Base-by-base conservation (phyloP, 2,329 filamentous ascomycete genomes). In the Blastomyces gilchristii region DNA sequence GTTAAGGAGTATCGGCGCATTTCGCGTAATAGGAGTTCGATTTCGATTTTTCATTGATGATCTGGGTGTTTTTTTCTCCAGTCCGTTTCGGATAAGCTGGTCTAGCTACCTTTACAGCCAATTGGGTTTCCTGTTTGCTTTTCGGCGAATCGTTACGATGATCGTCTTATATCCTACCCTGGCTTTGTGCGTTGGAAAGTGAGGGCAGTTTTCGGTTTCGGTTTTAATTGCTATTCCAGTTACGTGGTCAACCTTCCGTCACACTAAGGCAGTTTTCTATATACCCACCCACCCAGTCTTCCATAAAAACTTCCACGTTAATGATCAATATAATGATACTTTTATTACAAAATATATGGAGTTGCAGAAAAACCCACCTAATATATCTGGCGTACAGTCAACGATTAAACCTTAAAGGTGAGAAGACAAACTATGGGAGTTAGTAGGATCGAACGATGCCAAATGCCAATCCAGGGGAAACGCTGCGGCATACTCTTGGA, bases 1-100 rank as follows among this genome's bases (percentile, higher is more conserved):
- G 71, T 73, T n/a, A 62, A 69, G 47, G 73, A 75, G 60, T 75
- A 74, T 62, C 67, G 71, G 59, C 67, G 67, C n/a, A 64, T 75
- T 28, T 73, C 72, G 45, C 67, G 66, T 43, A 63, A 69, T 37
- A 64, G 68, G 41, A 71, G 69, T 41, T 69, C 70, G 37, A 58
- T 74, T 49, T 67, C 68, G 9, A 67, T 69, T 52, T 67, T 70
- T 58, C 72, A 71, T 66, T 73, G 43, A 58, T 57, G 28, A 34
- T n/a, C 22, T 14, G 18, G 49, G 34, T 37, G 28, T 52, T 61
- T 6, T 12, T 54, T 18, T 2, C 34, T 11, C 34, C 4, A 5
- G 3, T 2, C 22, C 5, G 39, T 14, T 22, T 60, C 7, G 37
- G 37, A 22, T 58, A 25, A 16, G 52, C 12, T 54, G 28, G 34